Percentiles rank a stretch among this genome's conserved stretches.
phyloP scores from a whole-genome alignment of 148 eudicot species.

The Pharnaceum exiguum region DNA sequence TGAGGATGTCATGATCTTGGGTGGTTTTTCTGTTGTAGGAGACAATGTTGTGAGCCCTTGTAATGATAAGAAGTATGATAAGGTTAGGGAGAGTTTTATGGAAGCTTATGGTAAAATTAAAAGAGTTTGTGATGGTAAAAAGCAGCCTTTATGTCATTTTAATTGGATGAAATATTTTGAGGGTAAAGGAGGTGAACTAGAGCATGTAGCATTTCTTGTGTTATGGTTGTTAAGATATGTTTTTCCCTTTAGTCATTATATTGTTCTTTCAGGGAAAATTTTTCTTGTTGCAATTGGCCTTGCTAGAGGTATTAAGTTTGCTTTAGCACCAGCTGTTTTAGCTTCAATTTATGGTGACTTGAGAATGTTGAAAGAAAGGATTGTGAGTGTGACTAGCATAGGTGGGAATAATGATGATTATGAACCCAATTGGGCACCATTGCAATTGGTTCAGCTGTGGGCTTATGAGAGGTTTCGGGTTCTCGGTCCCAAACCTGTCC shows the following conservation, averaged over 20 bases:
- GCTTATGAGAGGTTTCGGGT: constrained; percentile 24
- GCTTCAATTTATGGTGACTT: constrained; percentile 22
- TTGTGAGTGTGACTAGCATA: not conserved
- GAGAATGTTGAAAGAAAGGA: constrained; percentile 2
- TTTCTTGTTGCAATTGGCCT: constrained; percentile 17
- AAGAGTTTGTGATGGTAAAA: too few relatives aligned
- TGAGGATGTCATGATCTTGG: constrained; percentile 4
- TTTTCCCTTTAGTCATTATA: not conserved
- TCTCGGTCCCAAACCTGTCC: not conserved
- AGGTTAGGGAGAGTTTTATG: too few relatives aligned
- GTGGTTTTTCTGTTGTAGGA: too few relatives aligned
- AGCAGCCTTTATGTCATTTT: too few relatives aligned
- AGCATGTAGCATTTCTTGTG: constrained; percentile 21
- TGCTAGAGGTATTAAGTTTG: constrained; percentile 19
- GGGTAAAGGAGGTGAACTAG: constrained; percentile 2
- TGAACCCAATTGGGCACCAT: not conserved
- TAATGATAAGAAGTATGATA: too few relatives aligned
- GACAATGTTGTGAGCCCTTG: too few relatives aligned
- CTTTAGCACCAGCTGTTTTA: constrained; percentile 23
- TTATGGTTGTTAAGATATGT: constrained; percentile 23
- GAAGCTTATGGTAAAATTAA: too few relatives aligned
- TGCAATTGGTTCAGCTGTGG: constrained; percentile 34
- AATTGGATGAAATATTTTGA: constrained; percentile 16
- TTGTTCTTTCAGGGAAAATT: not conserved
- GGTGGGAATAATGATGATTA: not conserved